phyloP scores from a whole-genome alignment of 164 flowering plant genomes.

The Houttuynia cordata region DNA sequence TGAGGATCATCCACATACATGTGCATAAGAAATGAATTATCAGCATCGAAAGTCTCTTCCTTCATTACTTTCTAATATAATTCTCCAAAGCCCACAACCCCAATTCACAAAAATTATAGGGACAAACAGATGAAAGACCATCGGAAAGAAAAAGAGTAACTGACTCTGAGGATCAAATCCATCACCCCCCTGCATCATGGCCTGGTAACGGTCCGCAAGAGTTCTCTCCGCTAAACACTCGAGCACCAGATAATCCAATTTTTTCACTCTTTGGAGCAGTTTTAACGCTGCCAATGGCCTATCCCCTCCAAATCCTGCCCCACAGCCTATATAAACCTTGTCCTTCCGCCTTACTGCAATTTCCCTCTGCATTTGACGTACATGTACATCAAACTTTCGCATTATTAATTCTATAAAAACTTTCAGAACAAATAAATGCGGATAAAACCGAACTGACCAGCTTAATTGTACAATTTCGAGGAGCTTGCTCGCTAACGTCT shows the following conservation, averaged over 20 bases:
- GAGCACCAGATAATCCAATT: constrained; percentile 72
- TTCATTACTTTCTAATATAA: too few relatives aligned
- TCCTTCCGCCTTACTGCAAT: constrained; percentile 53
- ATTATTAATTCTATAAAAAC: background rate
- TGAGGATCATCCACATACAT: too few relatives aligned
- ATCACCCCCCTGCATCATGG: constrained; percentile 56
- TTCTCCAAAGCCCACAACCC: too few relatives aligned
- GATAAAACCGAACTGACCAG: constrained; percentile 26
- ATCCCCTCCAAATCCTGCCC: constrained; percentile 97
- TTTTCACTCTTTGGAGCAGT: constrained; percentile 61
- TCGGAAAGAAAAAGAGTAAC: constrained; percentile 5
- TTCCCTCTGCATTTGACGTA: constrained; percentile 40
- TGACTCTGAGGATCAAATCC: constrained; percentile 83
- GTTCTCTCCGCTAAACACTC: constrained; percentile 98
- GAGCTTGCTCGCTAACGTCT: constrained; percentile 5
- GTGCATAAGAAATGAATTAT: too few relatives aligned
- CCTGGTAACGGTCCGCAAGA: constrained; percentile 70
- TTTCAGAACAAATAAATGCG: background rate
- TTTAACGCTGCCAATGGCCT: constrained; percentile 81
- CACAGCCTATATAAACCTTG: constrained; percentile 78
- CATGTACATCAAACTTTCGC: background rate
- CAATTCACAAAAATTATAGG: too few relatives aligned
- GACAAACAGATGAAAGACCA: background rate
- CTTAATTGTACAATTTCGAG: constrained; percentile 41
- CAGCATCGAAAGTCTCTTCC: too few relatives aligned